These are phyloP conservation scores for Naumovozyma castellii DNA, from an alignment of 805 yeast species.

Conservation along the genomic window DNA sequence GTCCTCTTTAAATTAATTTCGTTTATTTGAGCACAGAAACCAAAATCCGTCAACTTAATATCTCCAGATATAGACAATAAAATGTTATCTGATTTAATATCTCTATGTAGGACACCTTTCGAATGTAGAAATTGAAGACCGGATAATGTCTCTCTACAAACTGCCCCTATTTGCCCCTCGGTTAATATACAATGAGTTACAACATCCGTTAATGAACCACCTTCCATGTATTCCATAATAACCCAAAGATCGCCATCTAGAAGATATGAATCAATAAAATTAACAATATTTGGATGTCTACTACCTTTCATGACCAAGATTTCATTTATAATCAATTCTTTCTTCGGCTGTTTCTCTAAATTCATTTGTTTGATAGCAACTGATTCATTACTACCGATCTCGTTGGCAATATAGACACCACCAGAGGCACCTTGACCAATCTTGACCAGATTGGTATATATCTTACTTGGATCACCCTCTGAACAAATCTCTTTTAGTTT, in stretches of 20 bases:
- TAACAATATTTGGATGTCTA: slow-evolving; percentile 83
- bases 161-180: slow-evolving; percentile 91
- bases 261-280: slow-evolving; percentile 76
- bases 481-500: slow-evolving; percentile 69
- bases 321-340: slow-evolving; percentile 87
- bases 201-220: slow-evolving; percentile 91
- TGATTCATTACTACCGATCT: slow-evolving; percentile 40
- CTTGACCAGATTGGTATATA: slow-evolving; percentile 61
- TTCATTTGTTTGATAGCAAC: slow-evolving; percentile 97
- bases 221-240: slow-evolving; percentile 97
- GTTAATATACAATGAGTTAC: slow-evolving; percentile 80
- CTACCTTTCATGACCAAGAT: slow-evolving; percentile 89
- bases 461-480: slow-evolving; percentile 68
- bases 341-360: slow-evolving; percentile 85
- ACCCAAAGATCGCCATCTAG: slow-evolving; percentile 83
- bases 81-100: slow-evolving; percentile 89
- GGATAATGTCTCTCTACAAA: slow-evolving; percentile 77
- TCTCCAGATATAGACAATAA: slow-evolving; percentile 73
- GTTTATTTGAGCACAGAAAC: slow-evolving; percentile 87
- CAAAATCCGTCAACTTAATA: slow-evolving; percentile 88
- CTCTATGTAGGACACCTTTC: slow-evolving; percentile 89
- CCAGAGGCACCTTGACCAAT: slow-evolving; percentile 98
- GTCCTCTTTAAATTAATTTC: slow-evolving; percentile 77
- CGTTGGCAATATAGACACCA: slow-evolving; percentile 85
- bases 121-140: slow-evolving; percentile 83